Base-by-base conservation (phyloP, 2,329 filamentous ascomycete species). In the Herpotrichia juniperi region DNA sequence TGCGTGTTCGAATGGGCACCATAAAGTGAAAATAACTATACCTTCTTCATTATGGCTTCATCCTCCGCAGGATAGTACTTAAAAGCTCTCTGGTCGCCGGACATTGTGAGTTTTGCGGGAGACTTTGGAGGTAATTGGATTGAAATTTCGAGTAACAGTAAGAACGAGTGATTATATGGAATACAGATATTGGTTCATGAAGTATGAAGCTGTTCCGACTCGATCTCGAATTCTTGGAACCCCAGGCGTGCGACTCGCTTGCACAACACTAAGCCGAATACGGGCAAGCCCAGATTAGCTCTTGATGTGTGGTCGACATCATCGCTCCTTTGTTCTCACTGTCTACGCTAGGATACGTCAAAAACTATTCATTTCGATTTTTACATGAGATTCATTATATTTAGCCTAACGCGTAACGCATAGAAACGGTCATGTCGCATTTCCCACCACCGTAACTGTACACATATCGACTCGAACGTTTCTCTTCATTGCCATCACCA, bases 61-160 rank as follows among this genome's bases (percentile, higher is more conserved):
- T 97, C 93, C 80, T 96, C 90, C 74, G 91, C 90, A 78, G 92
- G 90, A 83, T 97, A 97, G 90, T 93, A 97, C 84, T 96, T 97
- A 83, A 90, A 87, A 74, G 93, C 93, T 88, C 96, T 96, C 79
- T 96, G 66, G 47, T 68, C 65, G 42, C 59, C 50, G n/a, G n/a
- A n/a, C 68, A 71, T 72, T 46, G 53, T 51, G 21, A n/a, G n/a
- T 40, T 3, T 40, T 24, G 37, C 14, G 9, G 12, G 16, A 11
- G 42, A 28, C 32, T 37, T 4, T 21, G 40, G 4, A 3, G 12
- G 30, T 40, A n/a, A 31, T 31, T 9, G 28, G n/a, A 31, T 31
- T n/a, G n/a, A 31, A 31, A n/a, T n/a, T 31, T 31, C 9, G 28
- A 31, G 28, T 31, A 31, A n/a, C 28, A 31, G 9, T 31, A 31